Evolutionary conservation across 2,329 filamentous ascomycete genomes (phyloP).

Genomic region (Fusarium pseudonygamai): DNA sequence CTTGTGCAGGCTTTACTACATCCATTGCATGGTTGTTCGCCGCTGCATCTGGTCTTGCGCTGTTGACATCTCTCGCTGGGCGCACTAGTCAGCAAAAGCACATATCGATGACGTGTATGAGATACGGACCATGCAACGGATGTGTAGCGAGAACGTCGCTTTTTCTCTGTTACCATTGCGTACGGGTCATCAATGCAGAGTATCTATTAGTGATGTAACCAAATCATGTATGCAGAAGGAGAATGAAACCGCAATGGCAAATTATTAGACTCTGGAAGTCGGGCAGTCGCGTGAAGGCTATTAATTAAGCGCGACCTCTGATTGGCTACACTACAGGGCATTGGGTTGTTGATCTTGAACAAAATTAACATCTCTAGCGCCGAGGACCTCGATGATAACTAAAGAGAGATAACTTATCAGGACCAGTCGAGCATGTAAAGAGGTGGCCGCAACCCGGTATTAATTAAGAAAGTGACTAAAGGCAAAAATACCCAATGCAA

Average conservation of each 20-base stretch:
- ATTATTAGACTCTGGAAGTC: fast-evolving
- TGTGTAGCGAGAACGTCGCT: not conserved
- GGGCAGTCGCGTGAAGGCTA: not conserved
- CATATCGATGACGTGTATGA: not conserved
- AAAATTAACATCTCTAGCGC: not conserved
- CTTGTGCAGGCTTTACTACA: not conserved
- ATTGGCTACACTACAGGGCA: not conserved
- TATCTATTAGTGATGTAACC: too few species aligned
- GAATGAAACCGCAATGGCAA: not conserved
- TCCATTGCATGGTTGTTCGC: not conserved
- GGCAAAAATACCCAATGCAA: too few species aligned
- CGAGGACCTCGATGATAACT: too few species aligned
- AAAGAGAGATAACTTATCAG: too few species aligned
- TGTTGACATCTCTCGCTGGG: not conserved
- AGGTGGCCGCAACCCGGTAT: too few species aligned
- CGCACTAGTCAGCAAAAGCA: not conserved
- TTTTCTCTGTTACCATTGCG: not conserved
- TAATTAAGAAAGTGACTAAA: too few species aligned
- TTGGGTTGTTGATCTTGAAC: not conserved
- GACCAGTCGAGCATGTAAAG: too few species aligned
- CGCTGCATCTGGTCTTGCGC: not conserved
- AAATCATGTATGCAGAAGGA: not conserved
- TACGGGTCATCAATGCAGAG: not conserved
- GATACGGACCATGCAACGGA: not conserved
- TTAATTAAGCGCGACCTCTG: not conserved